These are phyloP conservation scores for Rhizomucor miehei DNA, from an alignment of 371 early-diverging fungal species.

Conservation along the genomic window DNA sequence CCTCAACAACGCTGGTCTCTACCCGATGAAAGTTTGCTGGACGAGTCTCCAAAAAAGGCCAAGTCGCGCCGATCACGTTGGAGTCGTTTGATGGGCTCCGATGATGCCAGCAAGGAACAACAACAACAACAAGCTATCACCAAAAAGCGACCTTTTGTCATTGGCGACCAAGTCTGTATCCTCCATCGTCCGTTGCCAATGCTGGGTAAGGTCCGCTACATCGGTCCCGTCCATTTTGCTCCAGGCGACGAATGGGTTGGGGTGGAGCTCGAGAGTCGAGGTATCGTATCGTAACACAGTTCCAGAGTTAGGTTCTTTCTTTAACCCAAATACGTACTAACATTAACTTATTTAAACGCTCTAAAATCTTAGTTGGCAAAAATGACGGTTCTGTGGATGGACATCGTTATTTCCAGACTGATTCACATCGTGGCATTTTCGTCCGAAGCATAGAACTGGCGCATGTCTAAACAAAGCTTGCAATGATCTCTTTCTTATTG, in stretches of 20 bases:
- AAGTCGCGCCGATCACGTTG: slow-evolving; percentile 8
- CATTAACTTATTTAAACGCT: no score
- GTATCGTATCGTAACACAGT: slow-evolving; percentile 19
- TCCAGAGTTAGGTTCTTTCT: background rate
- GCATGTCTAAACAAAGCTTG: background rate
- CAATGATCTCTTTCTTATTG: background rate
- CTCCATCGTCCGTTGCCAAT: slow-evolving; percentile 31
- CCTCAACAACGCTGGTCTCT: slow-evolving; percentile 16
- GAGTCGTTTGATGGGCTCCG: slow-evolving; percentile 9
- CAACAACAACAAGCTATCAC: no score
- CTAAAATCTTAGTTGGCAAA: slow-evolving; percentile 22
- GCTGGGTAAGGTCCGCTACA: slow-evolving; percentile 34
- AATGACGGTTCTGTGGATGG: slow-evolving; percentile 26
- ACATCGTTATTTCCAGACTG: slow-evolving; percentile 26
- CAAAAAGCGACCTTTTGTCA: slow-evolving; percentile 1
- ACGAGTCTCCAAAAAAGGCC: slow-evolving; percentile 2
- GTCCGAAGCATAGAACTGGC: slow-evolving; percentile 10
- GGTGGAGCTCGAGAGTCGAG: slow-evolving; percentile 40
- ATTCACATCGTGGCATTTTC: slow-evolving; percentile 25
- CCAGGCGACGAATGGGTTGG: slow-evolving; percentile 36
- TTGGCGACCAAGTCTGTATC: slow-evolving; percentile 31
- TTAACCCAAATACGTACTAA: background rate
- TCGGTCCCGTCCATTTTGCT: slow-evolving; percentile 27
- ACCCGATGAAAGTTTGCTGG: slow-evolving; percentile 12
- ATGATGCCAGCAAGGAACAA: slow-evolving; percentile 1